phyloP scores from a whole-genome alignment of 2,329 filamentous ascomycete genomes.

The Calonectria crousiana region DNA sequence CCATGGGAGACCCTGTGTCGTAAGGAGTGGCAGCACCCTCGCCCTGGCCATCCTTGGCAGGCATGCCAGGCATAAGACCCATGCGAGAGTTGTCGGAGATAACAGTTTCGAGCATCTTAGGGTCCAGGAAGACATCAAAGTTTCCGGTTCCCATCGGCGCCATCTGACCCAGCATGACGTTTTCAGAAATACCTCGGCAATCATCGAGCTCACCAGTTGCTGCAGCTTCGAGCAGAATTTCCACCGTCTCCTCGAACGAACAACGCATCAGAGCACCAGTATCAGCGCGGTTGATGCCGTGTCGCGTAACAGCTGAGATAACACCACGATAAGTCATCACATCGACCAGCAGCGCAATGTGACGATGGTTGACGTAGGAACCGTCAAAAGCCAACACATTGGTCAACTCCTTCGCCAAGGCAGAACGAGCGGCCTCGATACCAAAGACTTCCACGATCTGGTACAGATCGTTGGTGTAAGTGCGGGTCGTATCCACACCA shows the following conservation, averaged over 20 bases:
- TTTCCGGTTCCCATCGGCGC: conserved; percentile 97
- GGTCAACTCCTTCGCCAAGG: conserved; percentile 88
- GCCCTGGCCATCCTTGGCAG: conserved; percentile 78
- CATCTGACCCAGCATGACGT: conserved; percentile 97
- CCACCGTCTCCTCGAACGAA: conserved; percentile 99
- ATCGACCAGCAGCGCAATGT: conserved; percentile 93
- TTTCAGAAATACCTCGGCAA: conserved; percentile 97
- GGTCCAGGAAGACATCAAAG: conserved; percentile 93
- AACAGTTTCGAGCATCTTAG: conserved; percentile 94
- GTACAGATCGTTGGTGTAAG: conserved; percentile 95
- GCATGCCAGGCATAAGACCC: conserved; percentile 84
- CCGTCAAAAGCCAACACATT: conserved; percentile 97
- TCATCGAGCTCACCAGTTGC: conserved; percentile 96
- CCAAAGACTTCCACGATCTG: conserved; percentile 95
- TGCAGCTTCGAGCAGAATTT: conserved; percentile 96
- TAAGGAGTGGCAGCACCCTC: conserved; percentile 95
- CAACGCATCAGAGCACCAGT: conserved; percentile 99
- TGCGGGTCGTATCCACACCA: conserved; percentile 87
- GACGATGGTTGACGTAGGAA: conserved; percentile 99
- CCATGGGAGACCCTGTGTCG: conserved; percentile 85
- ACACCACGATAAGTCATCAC: conserved; percentile 97
- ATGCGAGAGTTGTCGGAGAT: conserved; percentile 92
- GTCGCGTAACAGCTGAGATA: conserved; percentile 95
- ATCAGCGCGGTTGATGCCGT: conserved; percentile 98
- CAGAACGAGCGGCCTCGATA: conserved; percentile 92